Conservation (phyloP, 306 rosid genomes). For the Quercus ilex region DNA sequence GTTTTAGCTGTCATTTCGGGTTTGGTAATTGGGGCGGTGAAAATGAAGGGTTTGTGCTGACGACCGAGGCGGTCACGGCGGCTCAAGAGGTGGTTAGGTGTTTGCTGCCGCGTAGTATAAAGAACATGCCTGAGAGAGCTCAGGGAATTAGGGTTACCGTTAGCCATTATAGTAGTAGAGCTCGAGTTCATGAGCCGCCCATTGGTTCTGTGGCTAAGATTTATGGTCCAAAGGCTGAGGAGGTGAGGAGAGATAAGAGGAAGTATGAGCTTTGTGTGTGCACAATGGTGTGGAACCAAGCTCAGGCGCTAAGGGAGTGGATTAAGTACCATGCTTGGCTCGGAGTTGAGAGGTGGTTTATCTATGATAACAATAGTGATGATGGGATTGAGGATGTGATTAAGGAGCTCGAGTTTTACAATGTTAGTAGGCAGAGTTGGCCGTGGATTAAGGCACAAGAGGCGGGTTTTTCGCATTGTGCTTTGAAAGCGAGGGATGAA, state of each 20-base stretch:
- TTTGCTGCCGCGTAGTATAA: conserved; percentile 48
- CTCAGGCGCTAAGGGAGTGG: conserved; percentile 76
- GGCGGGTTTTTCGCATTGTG: conserved; percentile 96
- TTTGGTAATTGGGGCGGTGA: conserved; percentile 27
- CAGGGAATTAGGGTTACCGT: conserved; percentile 61
- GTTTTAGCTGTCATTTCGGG: conserved; percentile 66
- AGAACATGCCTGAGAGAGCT: conserved; percentile 39
- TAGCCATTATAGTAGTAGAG: conserved; percentile 29
- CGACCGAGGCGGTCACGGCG: conserved; percentile 57
- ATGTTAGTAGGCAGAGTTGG: conserved; percentile 70
- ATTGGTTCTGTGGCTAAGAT: conserved; percentile 70
- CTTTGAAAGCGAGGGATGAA: conserved; percentile 72
- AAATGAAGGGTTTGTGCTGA: conserved; percentile 29
- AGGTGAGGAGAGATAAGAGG: conserved; percentile 15
- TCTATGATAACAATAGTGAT: conserved; percentile 92
- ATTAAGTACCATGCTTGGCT: conserved; percentile 89
- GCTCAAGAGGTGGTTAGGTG: conserved; percentile 94
- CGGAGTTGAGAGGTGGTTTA: conserved; percentile 90
- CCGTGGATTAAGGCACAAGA: conserved; percentile 98
- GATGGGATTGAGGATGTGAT: conserved; percentile 63
- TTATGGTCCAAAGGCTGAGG: conserved; percentile 6
- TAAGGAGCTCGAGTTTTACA: conserved; percentile 52
- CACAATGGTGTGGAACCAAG: conserved; percentile 98
- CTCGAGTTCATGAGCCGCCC: conserved; percentile 23
- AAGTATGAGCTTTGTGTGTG: conserved; percentile 81